A percentile compares a stretch with the other conserved stretches of the same genome.
phyloP scores from a whole-genome alignment of 805 yeast genomes.

The Schizosaccharomyces osmophilus region DNA sequence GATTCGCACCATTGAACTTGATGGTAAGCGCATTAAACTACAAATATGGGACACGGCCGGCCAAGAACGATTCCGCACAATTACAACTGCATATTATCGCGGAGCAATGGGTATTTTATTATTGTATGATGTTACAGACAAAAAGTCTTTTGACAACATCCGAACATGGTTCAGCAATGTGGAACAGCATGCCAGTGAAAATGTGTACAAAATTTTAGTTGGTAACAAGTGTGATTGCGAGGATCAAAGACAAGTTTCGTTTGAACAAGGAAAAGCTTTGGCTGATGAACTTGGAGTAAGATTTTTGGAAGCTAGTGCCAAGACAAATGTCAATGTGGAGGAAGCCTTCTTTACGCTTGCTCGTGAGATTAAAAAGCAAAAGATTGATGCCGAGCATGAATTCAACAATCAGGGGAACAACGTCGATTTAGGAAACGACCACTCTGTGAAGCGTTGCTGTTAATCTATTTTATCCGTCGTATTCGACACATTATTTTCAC shows the following conservation, averaged over 20 bases:
- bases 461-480: not conserved
- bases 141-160: conserved; percentile 75
- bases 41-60: conserved; percentile 20
- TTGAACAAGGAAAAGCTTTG: conserved; percentile 73
- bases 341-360: conserved; percentile 80
- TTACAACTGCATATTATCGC: conserved; percentile 53
- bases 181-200: conserved; percentile 87
- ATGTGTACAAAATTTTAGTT: conserved; percentile 77
- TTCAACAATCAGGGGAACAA: not conserved
- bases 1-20: conserved; percentile 43
- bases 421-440: not conserved
- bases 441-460: not conserved
- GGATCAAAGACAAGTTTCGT: conserved; percentile 50
- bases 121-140: conserved; percentile 94
- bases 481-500: not conserved
- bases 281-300: conserved; percentile 74
- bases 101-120: conserved; percentile 96
- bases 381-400: not conserved
- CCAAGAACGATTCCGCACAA: conserved; percentile 3
- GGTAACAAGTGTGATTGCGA: conserved; percentile 91
- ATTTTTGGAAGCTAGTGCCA: conserved; percentile 89
- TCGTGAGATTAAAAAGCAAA: conserved; percentile 15
- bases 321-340: conserved; percentile 76
- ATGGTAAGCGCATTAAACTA: conserved; percentile 87
- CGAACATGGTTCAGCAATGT: conserved; percentile 91